A percentile compares a stretch with the other conserved stretches of the same genome.
phyloP scores from a whole-genome alignment of 495 filamentous ascomycete genomes.

The Penicillium lagena region DNA sequence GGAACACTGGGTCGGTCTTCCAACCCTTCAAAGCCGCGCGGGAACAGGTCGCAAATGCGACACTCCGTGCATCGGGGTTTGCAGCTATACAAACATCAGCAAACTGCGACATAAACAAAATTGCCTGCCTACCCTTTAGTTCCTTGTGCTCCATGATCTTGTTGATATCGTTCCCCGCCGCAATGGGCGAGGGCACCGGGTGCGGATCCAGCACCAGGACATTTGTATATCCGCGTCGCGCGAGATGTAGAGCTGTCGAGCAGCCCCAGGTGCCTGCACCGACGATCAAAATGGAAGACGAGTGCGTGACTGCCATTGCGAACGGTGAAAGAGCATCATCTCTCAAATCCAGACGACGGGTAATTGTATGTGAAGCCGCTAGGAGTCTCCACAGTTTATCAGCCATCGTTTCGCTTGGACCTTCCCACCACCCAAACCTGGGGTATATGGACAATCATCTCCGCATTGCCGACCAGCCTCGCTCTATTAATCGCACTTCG shows the following conservation, averaged over 20 bases:
- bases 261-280: constrained; percentile 48
- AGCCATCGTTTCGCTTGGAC: constrained; percentile 14
- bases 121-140: constrained; percentile 24
- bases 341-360: background rate
- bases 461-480: constrained; percentile 6
- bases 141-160: constrained; percentile 48
- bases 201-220: constrained; percentile 43
- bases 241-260: constrained; percentile 45
- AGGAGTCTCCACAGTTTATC: background rate
- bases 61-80: constrained; percentile 18
- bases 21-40: constrained; percentile 36
- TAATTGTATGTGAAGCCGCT: constrained; percentile 1
- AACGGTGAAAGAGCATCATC: too few species aligned
- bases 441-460: constrained; percentile 5
- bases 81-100: background rate
- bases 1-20: constrained; percentile 41
- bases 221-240: constrained; percentile 38
- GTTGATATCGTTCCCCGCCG: constrained; percentile 50
- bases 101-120: too few species aligned
- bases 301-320: background rate
- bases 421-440: constrained; percentile 15
- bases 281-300: constrained; percentile 32
- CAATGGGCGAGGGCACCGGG: constrained; percentile 41
- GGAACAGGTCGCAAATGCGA: constrained; percentile 29
- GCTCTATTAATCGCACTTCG: background rate